Conservation (phyloP, 148 eudicot genomes). For the Rhododendron henanense region DNA sequence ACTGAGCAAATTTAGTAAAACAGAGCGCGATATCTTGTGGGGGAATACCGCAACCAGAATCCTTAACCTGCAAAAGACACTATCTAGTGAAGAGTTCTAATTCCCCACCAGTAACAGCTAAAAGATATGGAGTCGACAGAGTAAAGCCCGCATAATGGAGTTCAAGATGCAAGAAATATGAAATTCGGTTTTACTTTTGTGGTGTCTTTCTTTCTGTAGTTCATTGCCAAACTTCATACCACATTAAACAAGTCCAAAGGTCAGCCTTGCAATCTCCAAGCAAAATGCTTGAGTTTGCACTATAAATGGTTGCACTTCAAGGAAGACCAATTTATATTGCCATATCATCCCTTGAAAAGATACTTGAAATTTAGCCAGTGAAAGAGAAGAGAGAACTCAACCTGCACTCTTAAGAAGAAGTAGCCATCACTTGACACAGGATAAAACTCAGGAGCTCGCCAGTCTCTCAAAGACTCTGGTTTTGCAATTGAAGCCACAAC, state of each 20-base stretch:
- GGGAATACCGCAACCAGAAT: slow-evolving; percentile 79
- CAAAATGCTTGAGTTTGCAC: background rate
- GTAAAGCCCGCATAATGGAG: background rate
- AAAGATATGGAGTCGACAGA: background rate
- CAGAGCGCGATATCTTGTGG: slow-evolving; percentile 64
- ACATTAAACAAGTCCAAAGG: background rate
- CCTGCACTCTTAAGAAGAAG: slow-evolving; percentile 85
- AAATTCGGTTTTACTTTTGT: background rate
- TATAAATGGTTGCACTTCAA: background rate
- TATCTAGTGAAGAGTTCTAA: background rate
- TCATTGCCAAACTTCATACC: background rate
- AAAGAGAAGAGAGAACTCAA: slow-evolving; percentile 14
- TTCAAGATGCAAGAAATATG: background rate
- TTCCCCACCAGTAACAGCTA: background rate
- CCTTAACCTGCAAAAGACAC: slow-evolving; percentile 59
- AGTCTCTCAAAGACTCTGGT: slow-evolving; percentile 65
- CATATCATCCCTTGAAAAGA: background rate
- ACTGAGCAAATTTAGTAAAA: slow-evolving; percentile 64
- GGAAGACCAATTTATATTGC: background rate
- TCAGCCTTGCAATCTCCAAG: background rate
- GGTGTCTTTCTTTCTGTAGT: background rate
- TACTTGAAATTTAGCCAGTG: background rate
- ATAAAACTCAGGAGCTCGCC: slow-evolving; percentile 56
- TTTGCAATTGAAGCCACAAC: slow-evolving; percentile 65
- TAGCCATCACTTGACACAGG: slow-evolving; percentile 53